These are phyloP conservation scores for Ophiosphaerella herpotricha DNA, from an alignment of 2,329 filamentous ascomycete genomes.

Conservation along the genomic window DNA sequence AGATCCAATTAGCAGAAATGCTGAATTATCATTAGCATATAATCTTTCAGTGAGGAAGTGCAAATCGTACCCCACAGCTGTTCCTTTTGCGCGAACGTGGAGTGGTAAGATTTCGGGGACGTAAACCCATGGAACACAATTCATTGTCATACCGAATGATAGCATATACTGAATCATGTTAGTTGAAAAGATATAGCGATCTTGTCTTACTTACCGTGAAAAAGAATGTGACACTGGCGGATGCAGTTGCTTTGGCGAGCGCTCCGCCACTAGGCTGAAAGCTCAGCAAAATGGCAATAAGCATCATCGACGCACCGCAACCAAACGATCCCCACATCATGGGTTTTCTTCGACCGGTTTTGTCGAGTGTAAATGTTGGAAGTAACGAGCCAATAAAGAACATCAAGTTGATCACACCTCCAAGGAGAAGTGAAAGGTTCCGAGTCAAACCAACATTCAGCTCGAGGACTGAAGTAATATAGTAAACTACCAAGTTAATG, in stretches of 20 bases:
- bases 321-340: constrained; percentile 43
- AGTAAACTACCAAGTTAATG: constrained; percentile 51
- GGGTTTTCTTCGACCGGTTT: constrained; percentile 33
- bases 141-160: constrained; percentile 29
- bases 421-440: constrained; percentile 53
- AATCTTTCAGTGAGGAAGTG: too few relatives aligned
- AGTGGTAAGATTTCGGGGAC: constrained; percentile 57
- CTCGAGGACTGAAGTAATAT: constrained; percentile 52
- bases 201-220: constrained; percentile 44
- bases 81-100: constrained; percentile 56
- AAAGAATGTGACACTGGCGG: constrained; percentile 56
- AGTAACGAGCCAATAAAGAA: constrained; percentile 35
- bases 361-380: constrained; percentile 49
- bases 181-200: background rate
- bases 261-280: constrained; percentile 42
- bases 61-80: constrained; percentile 41
- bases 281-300: constrained; percentile 44
- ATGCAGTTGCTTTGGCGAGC: constrained; percentile 48
- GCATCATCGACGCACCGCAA: constrained; percentile 35
- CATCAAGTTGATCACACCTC: constrained; percentile 47
- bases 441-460: constrained; percentile 52
- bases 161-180: constrained; percentile 24
- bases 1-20: constrained; percentile 5
- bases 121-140: constrained; percentile 55
- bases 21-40: too few relatives aligned